phyloP scores from a whole-genome alignment of 768 basidiomycete species.

The Termitomyces heimii region DNA sequence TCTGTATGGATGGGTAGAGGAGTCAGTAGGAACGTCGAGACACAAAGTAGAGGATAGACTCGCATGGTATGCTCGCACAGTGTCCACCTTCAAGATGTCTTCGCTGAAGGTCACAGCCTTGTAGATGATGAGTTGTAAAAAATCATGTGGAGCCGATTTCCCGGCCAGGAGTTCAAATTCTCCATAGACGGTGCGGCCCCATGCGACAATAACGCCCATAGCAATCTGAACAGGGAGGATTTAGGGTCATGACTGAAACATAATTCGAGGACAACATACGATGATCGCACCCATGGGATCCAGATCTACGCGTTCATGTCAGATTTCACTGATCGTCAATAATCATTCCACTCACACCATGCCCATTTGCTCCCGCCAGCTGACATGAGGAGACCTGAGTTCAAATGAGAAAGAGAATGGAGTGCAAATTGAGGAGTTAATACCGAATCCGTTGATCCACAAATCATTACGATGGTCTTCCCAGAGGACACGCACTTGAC shows the following conservation, averaged over 20 bases:
- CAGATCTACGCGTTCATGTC: slow-evolving; percentile 38
- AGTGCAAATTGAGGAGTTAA: slow-evolving; percentile 9
- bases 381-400: slow-evolving; percentile 73
- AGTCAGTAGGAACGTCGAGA: slow-evolving; percentile 5
- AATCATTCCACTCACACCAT: slow-evolving; percentile 61
- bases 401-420: slow-evolving; percentile 4
- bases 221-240: slow-evolving; percentile 43
- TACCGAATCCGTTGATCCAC: slow-evolving; percentile 78
- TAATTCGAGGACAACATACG: slow-evolving; percentile 35
- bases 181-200: slow-evolving; percentile 68
- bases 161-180: slow-evolving; percentile 89
- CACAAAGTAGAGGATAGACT: slow-evolving; percentile 19
- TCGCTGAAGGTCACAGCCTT: slow-evolving; percentile 87
- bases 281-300: slow-evolving; percentile 77
- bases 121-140: slow-evolving; percentile 87
- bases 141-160: slow-evolving; percentile 87
- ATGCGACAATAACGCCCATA: slow-evolving; percentile 71
- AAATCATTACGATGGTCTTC: slow-evolving; percentile 94
- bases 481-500: slow-evolving; percentile 94
- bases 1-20: slow-evolving; percentile 30
- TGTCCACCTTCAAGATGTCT: slow-evolving; percentile 84
- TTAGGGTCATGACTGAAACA: slow-evolving; percentile 5
- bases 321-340: background rate
- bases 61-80: slow-evolving; percentile 89
- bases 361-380: slow-evolving; percentile 71